Evolutionary conservation across 768 basidiomycete species (phyloP).

Genomic region (Pulveroboletus frians): DNA sequence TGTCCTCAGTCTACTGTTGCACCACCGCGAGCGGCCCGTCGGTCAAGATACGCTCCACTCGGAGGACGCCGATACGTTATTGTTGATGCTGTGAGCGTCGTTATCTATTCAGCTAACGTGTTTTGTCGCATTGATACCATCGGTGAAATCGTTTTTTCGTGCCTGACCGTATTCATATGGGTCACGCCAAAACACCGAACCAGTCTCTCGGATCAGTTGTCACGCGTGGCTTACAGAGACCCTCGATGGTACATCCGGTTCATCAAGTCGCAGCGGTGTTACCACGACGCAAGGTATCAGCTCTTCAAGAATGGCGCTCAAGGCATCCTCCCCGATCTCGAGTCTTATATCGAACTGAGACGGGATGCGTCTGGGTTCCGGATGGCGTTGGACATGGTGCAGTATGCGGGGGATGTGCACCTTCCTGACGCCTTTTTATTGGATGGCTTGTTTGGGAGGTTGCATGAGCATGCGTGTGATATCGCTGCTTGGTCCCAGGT

Average conservation of each 20-base stretch:
- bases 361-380: slow-evolving; percentile 46
- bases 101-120: neutral
- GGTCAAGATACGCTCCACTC: neutral
- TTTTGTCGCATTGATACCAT: neutral
- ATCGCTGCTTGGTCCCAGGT: slow-evolving; percentile 54
- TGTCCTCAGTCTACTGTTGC: slow-evolving; percentile 41
- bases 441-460: slow-evolving; percentile 24
- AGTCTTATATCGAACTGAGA: slow-evolving; percentile 43
- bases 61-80: slow-evolving; percentile 12
- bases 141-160: slow-evolving; percentile 1
- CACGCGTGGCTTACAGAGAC: slow-evolving; percentile 32
- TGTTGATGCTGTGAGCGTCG: slow-evolving; percentile 21
- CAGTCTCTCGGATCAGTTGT: slow-evolving; percentile 39
- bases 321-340: slow-evolving; percentile 34
- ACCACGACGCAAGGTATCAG: slow-evolving; percentile 31
- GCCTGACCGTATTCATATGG: neutral
- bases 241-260: slow-evolving; percentile 42
- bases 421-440: slow-evolving; percentile 31
- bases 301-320: slow-evolving; percentile 21
- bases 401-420: slow-evolving; percentile 45
- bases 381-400: slow-evolving; percentile 49
- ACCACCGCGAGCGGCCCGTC: slow-evolving; percentile 31
- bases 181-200: neutral
- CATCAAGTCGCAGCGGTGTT: slow-evolving; percentile 30
- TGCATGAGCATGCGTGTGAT: slow-evolving; percentile 42